Evolutionary conservation across 192 early-diverging fungal species (phyloP), one percentile per base, ranked within the genome.

Genomic region (Spizellomyces punctatus): DNA sequence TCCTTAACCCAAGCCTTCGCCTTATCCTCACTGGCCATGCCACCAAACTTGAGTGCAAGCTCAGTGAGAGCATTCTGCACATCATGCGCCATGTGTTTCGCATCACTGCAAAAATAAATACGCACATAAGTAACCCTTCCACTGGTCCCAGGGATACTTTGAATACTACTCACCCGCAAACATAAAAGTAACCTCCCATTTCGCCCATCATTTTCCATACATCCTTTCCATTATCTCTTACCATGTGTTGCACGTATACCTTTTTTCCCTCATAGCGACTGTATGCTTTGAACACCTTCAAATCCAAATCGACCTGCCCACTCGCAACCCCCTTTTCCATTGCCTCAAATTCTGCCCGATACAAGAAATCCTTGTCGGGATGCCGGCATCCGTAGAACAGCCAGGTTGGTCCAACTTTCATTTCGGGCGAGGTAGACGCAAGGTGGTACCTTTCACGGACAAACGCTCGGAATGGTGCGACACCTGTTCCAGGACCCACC

Each of bases 401-500:
- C 49, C 93, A 83, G 4, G 95, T 91, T 1, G 91, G 85, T 8
- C 98, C 96, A 47, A 95, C 88, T 12, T 44, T 12, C 41, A 48
- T 43, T 1, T 45, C 59, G 4, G 64, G 75, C 69, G 85, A 76
- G 65, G 85, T 84, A 4, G 75, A 75, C 44, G 85, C 80, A 54
- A 73, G 61, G 47, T 80, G 71, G 5, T 91, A 88, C 59, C 98
- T 93, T 74, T 99, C 98, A 63, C 91, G 89, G 10, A 98, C 76
- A 73, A 99, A 99, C 5, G 91, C 98, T 56, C 98, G 88, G 91
- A 99, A 98, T 36, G 98, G 98, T 16, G 98, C 98, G 47, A 99
- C 92, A 54, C 98, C 98, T 5, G 98, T 99, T 56, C 98, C 98
- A n/a, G 98, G 98, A 0, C 98, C 98, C 44, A 99, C 82, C 98